Percentiles rank a stretch among this genome's conserved stretches.
Conservation (phyloP, 345 rosid genomes). For the Citrus hindsii region DNA sequence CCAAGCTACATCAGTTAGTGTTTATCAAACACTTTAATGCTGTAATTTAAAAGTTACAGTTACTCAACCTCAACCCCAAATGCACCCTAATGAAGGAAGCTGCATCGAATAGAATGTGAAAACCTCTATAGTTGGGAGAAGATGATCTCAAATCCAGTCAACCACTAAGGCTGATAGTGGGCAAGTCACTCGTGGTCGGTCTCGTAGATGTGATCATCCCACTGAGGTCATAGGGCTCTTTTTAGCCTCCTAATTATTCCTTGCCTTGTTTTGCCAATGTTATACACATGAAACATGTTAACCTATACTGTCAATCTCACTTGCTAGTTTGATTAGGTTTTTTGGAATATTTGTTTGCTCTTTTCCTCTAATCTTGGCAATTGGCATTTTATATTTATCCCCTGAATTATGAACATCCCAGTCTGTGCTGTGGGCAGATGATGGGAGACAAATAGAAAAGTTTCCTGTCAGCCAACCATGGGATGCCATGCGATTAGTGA, state of each 20-base stretch:
- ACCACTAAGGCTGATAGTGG: slow-evolving; percentile 14
- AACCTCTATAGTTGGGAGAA: not conserved
- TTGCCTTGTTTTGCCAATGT: not conserved
- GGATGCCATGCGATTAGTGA: not conserved
- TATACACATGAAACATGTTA: not conserved
- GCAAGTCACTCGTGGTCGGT: slow-evolving; percentile 1
- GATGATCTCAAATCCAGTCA: not conserved
- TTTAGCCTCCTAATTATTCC: not conserved
- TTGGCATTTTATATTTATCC: no score
- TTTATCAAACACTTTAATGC: no score
- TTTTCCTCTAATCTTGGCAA: not conserved
- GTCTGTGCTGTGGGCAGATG: not conserved
- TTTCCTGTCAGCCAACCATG: not conserved
- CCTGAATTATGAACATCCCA: not conserved
- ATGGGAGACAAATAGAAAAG: not conserved
- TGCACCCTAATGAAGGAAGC: slow-evolving; percentile 6
- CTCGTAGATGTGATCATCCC: not conserved
- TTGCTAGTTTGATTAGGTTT: not conserved
- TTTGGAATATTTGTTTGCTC: not conserved
- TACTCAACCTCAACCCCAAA: no score
- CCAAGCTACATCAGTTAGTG: no score
- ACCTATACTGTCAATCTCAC: not conserved
- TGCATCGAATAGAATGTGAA: not conserved
- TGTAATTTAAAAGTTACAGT: no score
- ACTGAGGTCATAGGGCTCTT: not conserved